Evolutionary conservation across 805 yeast genomes (phyloP), one percentile per base, ranked within the genome.

Genomic region (Metschnikowia koreensis): DNA sequence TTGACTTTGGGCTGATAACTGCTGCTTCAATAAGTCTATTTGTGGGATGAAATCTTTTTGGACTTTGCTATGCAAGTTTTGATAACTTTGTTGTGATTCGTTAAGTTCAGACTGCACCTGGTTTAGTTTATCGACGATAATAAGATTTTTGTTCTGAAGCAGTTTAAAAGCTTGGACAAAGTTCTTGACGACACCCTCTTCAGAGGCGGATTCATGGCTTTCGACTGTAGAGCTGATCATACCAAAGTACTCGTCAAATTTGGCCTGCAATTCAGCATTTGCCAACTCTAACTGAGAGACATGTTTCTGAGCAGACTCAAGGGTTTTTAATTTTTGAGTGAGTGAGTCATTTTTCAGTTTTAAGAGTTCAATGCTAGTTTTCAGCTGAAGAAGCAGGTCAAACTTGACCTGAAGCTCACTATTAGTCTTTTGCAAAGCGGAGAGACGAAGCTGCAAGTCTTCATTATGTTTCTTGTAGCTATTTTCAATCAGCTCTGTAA

Each of bases 271-370:
- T 28, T 74, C 71, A 7, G 80, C 63, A 45, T 80, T 71, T 59
- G 81, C 81, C 29, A 82, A 61, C 56, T 82, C 82, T 27, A 81
- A 60, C 6, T 76, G 76, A 37, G 79, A 75, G 15, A 71, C 70
- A 41, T 75, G 73, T 40, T 73, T 74, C 52, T 81, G 79, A 3
- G 80, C 58, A 1, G 62, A 64, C 29, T 78, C 80, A 42, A 79
- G 61, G 9, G 60, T 56, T 2, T 59, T 51, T 16, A 83, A 42
- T 52, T 76, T 76, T 16, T 69, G 65, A 22, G 66, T 61, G 34
- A 84, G 63, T 0, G 76, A 59, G 0, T 62, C 55, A 49, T 81
- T 83, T 54, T 85, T 86, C 55, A 81, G 85, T 56, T 77, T 80
- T 34, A 85, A 66, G 9, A 85, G 60, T 58, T 81, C 86, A 6